Evolutionary conservation across 2,329 filamentous ascomycete genomes (phyloP).

Genomic region (Xylaria sp.): DNA sequence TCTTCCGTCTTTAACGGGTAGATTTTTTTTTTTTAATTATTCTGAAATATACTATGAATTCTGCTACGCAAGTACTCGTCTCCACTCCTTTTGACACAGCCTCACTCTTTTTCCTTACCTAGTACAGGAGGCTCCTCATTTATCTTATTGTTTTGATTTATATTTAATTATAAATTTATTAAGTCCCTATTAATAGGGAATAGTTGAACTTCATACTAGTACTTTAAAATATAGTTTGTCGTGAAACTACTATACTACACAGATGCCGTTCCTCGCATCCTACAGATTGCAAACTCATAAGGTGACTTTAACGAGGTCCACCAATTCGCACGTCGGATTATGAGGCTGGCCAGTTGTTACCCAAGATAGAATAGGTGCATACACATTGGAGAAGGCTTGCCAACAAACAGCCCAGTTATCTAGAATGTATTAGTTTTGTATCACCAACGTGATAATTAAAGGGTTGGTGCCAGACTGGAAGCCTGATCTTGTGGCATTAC

Average conservation of each 20-base stretch:
- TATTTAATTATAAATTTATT: too few species aligned
- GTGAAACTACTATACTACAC: neutral
- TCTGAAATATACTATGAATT: too few species aligned
- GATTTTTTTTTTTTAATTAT: too few species aligned
- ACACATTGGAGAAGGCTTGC: slow-evolving; percentile 2
- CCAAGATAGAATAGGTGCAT: slow-evolving; percentile 14
- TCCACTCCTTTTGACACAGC: too few species aligned
- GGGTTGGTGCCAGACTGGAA: neutral
- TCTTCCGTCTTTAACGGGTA: too few species aligned
- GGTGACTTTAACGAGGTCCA: slow-evolving; percentile 6
- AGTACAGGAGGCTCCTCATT: too few species aligned
- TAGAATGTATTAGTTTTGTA: neutral
- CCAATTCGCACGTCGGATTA: slow-evolving; percentile 17
- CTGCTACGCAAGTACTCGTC: too few species aligned
- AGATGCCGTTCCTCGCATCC: neutral
- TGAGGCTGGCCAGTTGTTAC: slow-evolving; percentile 14
- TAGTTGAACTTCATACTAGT: too few species aligned
- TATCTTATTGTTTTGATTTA: too few species aligned
- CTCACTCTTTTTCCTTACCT: too few species aligned
- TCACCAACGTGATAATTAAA: neutral
- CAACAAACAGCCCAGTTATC: slow-evolving; percentile 21
- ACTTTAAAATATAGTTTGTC: neutral
- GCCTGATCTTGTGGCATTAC: neutral
- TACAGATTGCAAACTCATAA: neutral
- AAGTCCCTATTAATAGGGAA: too few species aligned